Evolutionary conservation across 495 filamentous ascomycete species (phyloP), one percentile per base, ranked within the genome.

Genomic region (Neurospora terricola): DNA sequence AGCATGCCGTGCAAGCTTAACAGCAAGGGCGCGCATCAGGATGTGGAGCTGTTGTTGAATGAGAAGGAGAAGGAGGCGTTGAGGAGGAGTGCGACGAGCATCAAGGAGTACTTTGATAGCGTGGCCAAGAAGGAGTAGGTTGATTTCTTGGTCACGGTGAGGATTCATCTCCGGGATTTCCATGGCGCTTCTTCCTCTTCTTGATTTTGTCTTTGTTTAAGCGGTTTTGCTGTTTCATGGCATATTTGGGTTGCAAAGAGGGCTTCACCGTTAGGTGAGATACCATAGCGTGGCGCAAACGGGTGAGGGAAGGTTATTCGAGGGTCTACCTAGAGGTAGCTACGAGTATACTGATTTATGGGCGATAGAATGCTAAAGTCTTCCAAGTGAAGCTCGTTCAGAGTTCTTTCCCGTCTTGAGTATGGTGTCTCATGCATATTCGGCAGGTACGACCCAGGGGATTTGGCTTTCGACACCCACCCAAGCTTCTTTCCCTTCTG

Each of bases 31-130:
- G 76, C 78, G 14, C 74, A 80, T 39, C 72, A 75, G 42, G 76
- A 78, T 43, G 79, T 79, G 36, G 78, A 76, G 39, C 69, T 80
- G 71, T 34, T 80, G 72, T 43, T 80, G 68, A 71, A 70, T 23
- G 74, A 73, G 23, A 37, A 14, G 27, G 79, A 80, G 74, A 62
- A 72, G 72, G 76, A 75, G 62, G 72, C 69, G 43, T 4, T 80
- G 75, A 75, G 62, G 85, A 85, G 82, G 5, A 87, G 87, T 14
- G 77, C 78, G 0, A 45, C 73, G 69, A 76, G 76, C 16, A 77
- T 80, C 70, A 75, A 73, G 76, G 76, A 73, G 42, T 66, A 27
- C 27, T 66, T 66, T 2, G 54, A 66, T 9, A 34, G 27, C 2
- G 54, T 66, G 12, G 54, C 54, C 54, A 66, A 66, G 54, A 16